Evolutionary conservation across 1,284 basidiomycete genomes (phyloP).

Genomic region (Cerioporus squamosus): DNA sequence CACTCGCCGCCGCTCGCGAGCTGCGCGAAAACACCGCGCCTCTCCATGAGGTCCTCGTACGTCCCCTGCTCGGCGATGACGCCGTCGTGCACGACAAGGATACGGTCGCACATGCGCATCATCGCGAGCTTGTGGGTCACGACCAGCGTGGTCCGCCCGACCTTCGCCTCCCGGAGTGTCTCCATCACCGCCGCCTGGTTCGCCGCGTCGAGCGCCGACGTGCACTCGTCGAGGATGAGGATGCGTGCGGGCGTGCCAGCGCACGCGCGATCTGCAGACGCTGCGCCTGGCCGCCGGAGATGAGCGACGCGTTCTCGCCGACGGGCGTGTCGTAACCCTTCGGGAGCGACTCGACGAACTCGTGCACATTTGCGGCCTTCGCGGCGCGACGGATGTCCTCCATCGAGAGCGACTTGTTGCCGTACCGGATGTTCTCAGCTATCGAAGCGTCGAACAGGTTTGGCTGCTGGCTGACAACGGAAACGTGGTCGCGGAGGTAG

Average conservation of each 20-base stretch:
- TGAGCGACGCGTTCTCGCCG: slow-evolving; percentile 86
- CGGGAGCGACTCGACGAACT: slow-evolving; percentile 84
- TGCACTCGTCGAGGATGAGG: slow-evolving; percentile 95
- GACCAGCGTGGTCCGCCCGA: slow-evolving; percentile 83
- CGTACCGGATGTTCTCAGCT: slow-evolving; percentile 88
- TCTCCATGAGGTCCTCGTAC: slow-evolving; percentile 72
- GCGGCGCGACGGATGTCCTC: slow-evolving; percentile 74
- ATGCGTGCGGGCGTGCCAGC: slow-evolving; percentile 73
- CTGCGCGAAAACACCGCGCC: slow-evolving; percentile 78
- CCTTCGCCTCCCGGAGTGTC: slow-evolving; percentile 68
- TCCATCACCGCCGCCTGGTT: slow-evolving; percentile 85
- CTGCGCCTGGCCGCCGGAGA: slow-evolving; percentile 96
- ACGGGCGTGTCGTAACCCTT: slow-evolving; percentile 86
- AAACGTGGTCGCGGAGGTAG: slow-evolving; percentile 82
- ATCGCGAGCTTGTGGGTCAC: slow-evolving; percentile 93
- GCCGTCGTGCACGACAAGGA: slow-evolving; percentile 84
- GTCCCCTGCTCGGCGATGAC: slow-evolving; percentile 79
- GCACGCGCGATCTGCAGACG: slow-evolving; percentile 92
- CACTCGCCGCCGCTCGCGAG: slow-evolving; percentile 90
- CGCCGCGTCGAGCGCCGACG: slow-evolving; percentile 84
- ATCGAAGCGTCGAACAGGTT: slow-evolving; percentile 88
- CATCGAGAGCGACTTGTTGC: slow-evolving; percentile 53
- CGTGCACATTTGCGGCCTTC: slow-evolving; percentile 78
- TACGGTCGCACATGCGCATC: slow-evolving; percentile 92
- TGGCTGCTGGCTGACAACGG: slow-evolving; percentile 86